phyloP scores from a whole-genome alignment of 768 basidiomycete genomes.

The Porphyrellus cyaneotinctus region DNA sequence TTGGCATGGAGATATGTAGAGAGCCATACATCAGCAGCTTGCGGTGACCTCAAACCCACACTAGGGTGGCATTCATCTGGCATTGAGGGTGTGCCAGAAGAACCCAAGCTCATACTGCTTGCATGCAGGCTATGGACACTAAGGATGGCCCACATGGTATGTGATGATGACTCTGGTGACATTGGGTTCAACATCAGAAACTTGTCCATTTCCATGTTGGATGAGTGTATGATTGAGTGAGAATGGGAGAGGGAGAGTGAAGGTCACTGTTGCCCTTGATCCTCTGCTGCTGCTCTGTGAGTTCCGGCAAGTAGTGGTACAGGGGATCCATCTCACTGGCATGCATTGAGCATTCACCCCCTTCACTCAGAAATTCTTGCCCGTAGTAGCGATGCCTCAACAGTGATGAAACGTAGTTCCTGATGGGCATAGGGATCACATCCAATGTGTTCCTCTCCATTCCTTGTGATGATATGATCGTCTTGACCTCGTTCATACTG shows the following conservation, averaged over 20 bases:
- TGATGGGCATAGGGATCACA: slow-evolving; percentile 13
- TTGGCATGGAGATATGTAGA: slow-evolving; percentile 1
- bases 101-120: neutral
- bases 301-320: slow-evolving; percentile 5
- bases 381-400: slow-evolving; percentile 22
- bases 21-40: neutral
- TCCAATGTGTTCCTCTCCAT: neutral
- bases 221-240: slow-evolving; percentile 14
- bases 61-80: neutral
- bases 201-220: slow-evolving; percentile 19
- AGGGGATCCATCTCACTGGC: neutral
- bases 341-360: neutral
- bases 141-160: slow-evolving; percentile 4
- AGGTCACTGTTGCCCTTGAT: too few relatives aligned
- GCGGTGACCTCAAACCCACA: neutral
- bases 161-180: slow-evolving; percentile 1
- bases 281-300: neutral
- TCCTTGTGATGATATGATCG: slow-evolving; percentile 6
- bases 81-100: neutral
- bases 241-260: slow-evolving; percentile 14
- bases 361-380: slow-evolving; percentile 4
- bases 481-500: too few relatives aligned
- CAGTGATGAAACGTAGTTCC: slow-evolving; percentile 16
- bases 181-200: too few relatives aligned
- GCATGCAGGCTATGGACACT: slow-evolving; percentile 1